Conservation (phyloP, 192 early-diverging fungal genomes). For the Coemansia sp. region DNA sequence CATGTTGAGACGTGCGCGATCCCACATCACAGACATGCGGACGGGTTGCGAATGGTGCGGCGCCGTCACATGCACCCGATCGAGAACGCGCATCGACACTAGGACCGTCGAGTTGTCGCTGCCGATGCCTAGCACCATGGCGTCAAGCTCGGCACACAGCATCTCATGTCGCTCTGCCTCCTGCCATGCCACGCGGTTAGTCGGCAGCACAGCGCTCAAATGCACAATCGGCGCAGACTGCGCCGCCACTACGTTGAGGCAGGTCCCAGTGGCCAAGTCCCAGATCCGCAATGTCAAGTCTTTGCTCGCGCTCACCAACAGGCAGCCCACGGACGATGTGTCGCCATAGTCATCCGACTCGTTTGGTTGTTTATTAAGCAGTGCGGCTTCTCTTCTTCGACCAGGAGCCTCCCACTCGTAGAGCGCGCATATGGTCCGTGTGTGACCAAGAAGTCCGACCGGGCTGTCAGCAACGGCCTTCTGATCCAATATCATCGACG, state of each 20-base stretch:
- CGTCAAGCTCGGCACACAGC: slow-evolving; percentile 11
- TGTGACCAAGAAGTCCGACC: slow-evolving; percentile 28
- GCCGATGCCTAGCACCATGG: slow-evolving; percentile 33
- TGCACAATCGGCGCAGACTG: slow-evolving; percentile 41
- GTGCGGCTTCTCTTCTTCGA: neutral
- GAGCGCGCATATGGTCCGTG: slow-evolving; percentile 25
- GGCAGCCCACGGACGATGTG: neutral
- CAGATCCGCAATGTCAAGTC: slow-evolving; percentile 49
- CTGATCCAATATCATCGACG: slow-evolving; percentile 10
- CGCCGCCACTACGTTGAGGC: slow-evolving; percentile 25
- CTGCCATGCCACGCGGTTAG: slow-evolving; percentile 21
- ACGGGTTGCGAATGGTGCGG: slow-evolving; percentile 22
- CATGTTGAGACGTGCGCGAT: slow-evolving; percentile 22
- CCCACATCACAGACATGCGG: slow-evolving; percentile 20
- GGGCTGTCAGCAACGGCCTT: neutral
- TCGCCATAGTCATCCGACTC: neutral
- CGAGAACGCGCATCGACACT: slow-evolving; percentile 28
- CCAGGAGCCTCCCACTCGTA: slow-evolving; percentile 25
- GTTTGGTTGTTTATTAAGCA: neutral
- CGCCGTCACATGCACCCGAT: slow-evolving; percentile 32
- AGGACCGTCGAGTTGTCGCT: slow-evolving; percentile 41
- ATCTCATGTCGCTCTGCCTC: slow-evolving; percentile 15
- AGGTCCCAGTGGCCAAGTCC: slow-evolving; percentile 22
- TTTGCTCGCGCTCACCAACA: slow-evolving; percentile 49
- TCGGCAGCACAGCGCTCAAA: slow-evolving; percentile 15